Percentiles rank a stretch among this genome's conserved stretches.
phyloP scores from a whole-genome alignment of 2,329 filamentous ascomycete species.

The Ophiostoma quercus region DNA sequence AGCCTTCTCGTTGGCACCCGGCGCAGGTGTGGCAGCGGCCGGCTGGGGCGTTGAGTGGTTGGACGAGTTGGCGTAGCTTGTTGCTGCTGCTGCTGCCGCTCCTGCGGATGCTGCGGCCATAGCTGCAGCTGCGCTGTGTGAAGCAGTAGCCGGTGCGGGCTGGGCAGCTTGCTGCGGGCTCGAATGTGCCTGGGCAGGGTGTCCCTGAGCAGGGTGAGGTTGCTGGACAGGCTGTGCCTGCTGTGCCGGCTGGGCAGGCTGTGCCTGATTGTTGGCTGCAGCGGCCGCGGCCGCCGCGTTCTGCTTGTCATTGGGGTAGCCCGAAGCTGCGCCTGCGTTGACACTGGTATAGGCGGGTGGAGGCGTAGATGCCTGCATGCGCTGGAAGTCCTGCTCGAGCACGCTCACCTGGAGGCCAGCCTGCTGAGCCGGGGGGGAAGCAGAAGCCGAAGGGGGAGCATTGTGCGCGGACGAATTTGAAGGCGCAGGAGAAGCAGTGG shows the following conservation, averaged over 20 bases:
- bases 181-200: neutral
- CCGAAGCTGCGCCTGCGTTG: constrained; percentile 51
- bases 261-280: constrained; percentile 8
- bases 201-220: constrained; percentile 18
- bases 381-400: constrained; percentile 80
- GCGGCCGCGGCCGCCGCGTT: constrained; percentile 1
- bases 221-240: neutral
- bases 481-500: constrained; percentile 3
- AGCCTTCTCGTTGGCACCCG: constrained; percentile 26
- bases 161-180: neutral
- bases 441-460: constrained; percentile 36
- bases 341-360: constrained; percentile 94
- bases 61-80: constrained; percentile 1
- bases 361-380: constrained; percentile 75
- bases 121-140: constrained; percentile 19
- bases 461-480: constrained; percentile 14
- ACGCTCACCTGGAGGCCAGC: constrained; percentile 56
- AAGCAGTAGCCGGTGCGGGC: neutral
- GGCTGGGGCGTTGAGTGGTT: neutral
- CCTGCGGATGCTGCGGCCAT: constrained; percentile 27
- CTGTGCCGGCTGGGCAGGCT: neutral
- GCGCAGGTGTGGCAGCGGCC: constrained; percentile 27
- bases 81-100: constrained; percentile 20
- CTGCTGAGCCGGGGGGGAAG: constrained; percentile 36
- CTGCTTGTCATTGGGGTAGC: constrained; percentile 78